Evolutionary conservation across 106 monocot species (phyloP).

Genomic region (Chionographis japonica): DNA sequence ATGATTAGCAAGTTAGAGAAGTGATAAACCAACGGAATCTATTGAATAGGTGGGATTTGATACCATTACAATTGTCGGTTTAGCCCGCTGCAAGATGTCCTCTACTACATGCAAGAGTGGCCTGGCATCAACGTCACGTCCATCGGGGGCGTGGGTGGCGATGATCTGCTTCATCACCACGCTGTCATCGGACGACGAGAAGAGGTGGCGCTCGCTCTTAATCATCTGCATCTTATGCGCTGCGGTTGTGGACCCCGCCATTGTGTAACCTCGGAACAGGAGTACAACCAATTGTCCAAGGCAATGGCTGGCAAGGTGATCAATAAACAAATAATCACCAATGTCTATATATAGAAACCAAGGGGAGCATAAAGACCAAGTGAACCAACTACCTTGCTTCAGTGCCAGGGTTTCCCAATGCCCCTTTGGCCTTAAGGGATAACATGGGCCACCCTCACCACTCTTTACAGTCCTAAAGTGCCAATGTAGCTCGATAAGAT

Average conservation of each 20-base stretch:
- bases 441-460: background rate
- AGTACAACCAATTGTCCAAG: no score
- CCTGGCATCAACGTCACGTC: constrained; percentile 47
- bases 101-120: constrained; percentile 52
- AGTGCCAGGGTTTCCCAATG: constrained; percentile 2
- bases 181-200: constrained; percentile 61
- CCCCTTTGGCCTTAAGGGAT: background rate
- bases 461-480: background rate
- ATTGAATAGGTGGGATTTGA: background rate
- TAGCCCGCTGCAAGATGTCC: constrained; percentile 47
- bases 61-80: constrained; percentile 44
- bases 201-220: constrained; percentile 55
- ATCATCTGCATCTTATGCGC: constrained; percentile 41
- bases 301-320: background rate
- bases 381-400: constrained; percentile 31
- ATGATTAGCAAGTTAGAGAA: no score
- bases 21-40: no score
- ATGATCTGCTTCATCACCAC: constrained; percentile 61
- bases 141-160: constrained; percentile 67
- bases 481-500: no score
- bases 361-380: constrained; percentile 11
- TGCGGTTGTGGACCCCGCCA: constrained; percentile 9
- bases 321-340: background rate
- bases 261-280: background rate
- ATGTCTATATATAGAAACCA: background rate